Percentiles rank a stretch among this genome's conserved stretches.
Evolutionary conservation across 2,329 filamentous ascomycete species (phyloP).

Genomic region (Fusarium sp.): DNA sequence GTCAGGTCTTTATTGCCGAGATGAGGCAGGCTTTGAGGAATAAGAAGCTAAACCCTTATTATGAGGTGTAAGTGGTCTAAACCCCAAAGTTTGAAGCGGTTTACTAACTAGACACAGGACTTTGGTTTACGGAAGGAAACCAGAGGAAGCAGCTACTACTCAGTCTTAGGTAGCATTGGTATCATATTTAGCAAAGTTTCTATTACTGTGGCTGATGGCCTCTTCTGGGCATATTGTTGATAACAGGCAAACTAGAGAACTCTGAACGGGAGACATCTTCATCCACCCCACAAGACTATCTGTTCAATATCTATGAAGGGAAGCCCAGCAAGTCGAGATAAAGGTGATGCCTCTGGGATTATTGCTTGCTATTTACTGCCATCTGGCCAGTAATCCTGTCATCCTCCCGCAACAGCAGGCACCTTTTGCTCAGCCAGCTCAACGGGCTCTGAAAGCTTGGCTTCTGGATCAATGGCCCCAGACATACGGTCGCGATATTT

Average conservation of each 20-base stretch:
- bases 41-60: conserved; percentile 23
- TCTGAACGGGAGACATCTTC: background rate
- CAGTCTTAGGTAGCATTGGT: background rate
- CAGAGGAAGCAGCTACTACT: background rate
- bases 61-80: conserved; percentile 19
- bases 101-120: conserved; percentile 11
- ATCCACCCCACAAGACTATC: background rate
- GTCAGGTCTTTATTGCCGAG: conserved; percentile 26
- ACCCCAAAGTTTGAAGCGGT: no score
- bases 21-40: conserved; percentile 29
- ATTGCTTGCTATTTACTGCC: background rate
- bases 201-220: background rate
- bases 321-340: background rate
- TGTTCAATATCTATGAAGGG: background rate
- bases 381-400: background rate
- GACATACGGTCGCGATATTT: conserved; percentile 5
- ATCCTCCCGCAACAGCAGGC: background rate
- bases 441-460: background rate
- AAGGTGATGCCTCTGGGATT: background rate
- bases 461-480: background rate
- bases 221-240: background rate
- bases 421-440: background rate
- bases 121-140: conserved; percentile 24
- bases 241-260: background rate
- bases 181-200: background rate